These are phyloP conservation scores for Suillus fuscotomentosus DNA, from an alignment of 768 basidiomycete genomes.

Conservation along the genomic window DNA sequence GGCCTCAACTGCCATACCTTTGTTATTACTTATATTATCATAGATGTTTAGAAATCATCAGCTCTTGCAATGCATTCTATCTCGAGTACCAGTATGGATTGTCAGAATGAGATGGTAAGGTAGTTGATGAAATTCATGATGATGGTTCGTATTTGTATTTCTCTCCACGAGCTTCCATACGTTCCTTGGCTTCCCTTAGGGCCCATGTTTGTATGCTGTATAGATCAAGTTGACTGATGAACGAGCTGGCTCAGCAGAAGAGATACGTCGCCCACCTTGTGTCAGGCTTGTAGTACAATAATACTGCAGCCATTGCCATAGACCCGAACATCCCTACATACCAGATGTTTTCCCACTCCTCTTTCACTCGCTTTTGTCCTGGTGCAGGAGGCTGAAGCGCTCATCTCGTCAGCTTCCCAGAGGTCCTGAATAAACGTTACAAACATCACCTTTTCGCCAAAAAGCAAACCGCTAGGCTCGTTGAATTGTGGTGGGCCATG, in stretches of 20 bases:
- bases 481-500: slow-evolving; percentile 84
- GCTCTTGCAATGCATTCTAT: slow-evolving; percentile 2
- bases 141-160: slow-evolving; percentile 78
- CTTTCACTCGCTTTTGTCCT: slow-evolving; percentile 83
- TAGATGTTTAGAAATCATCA: neutral
- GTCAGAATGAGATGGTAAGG: slow-evolving; percentile 1
- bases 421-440: neutral
- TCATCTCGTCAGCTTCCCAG: slow-evolving; percentile 2
- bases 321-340: slow-evolving; percentile 89
- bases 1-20: slow-evolving; percentile 25
- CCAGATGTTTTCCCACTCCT: slow-evolving; percentile 91
- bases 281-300: slow-evolving; percentile 91
- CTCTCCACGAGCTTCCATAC: slow-evolving; percentile 94
- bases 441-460: slow-evolving; percentile 78
- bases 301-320: slow-evolving; percentile 70
- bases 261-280: slow-evolving; percentile 61
- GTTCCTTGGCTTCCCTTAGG: slow-evolving; percentile 79
- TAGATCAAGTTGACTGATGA: neutral
- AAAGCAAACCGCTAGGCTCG: slow-evolving; percentile 84
- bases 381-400: slow-evolving; percentile 62
- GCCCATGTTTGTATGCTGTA: slow-evolving; percentile 91
- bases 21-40: slow-evolving; percentile 7
- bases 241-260: slow-evolving; percentile 5
- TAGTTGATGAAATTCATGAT: slow-evolving; percentile 20
- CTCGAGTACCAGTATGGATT: neutral